A percentile compares a stretch with the other conserved stretches of the same genome.
These are phyloP conservation scores for Bonia amplexicaulis DNA, from an alignment of 176 grass and related monocot species.

Conservation along the genomic window DNA sequence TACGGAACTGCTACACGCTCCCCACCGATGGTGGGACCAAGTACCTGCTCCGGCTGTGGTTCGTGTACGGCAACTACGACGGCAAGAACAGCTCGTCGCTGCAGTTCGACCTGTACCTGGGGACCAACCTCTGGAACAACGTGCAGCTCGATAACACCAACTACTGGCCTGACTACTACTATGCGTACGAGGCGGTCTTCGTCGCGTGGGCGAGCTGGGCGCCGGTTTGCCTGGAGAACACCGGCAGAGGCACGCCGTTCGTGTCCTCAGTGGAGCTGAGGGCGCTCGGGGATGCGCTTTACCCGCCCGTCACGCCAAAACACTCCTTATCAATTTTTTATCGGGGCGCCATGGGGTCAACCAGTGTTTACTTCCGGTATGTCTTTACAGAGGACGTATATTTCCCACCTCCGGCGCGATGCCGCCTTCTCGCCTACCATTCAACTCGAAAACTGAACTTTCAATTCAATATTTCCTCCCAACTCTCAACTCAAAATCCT, in stretches of 20 bases:
- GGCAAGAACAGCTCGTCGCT: background rate
- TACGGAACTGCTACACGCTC: conserved; percentile 32
- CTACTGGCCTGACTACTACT: too few relatives aligned
- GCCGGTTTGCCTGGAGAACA: conserved; percentile 41
- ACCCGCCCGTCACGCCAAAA: background rate
- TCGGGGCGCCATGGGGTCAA: background rate
- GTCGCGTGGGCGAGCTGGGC: background rate
- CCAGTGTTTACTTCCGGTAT: background rate
- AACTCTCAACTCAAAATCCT: too few relatives aligned
- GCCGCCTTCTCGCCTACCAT: too few relatives aligned
- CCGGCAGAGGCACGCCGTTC: conserved; percentile 29
- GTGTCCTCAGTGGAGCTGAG: conserved; percentile 22
- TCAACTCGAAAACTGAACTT: too few relatives aligned
- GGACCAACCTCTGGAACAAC: background rate
- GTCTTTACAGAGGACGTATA: background rate
- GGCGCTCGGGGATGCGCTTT: background rate
- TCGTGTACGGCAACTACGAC: conserved; percentile 11
- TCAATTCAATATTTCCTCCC: too few relatives aligned
- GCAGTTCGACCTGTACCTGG: conserved; percentile 44
- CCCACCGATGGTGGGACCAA: background rate
- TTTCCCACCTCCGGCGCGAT: too few relatives aligned
- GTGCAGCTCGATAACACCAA: too few relatives aligned
- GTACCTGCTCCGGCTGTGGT: background rate
- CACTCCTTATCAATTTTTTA: too few relatives aligned
- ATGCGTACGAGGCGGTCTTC: background rate